These are phyloP conservation scores for Gracilaria domingensis DNA, from an alignment of 23 red algal genomes.

Conservation along the genomic window DNA sequence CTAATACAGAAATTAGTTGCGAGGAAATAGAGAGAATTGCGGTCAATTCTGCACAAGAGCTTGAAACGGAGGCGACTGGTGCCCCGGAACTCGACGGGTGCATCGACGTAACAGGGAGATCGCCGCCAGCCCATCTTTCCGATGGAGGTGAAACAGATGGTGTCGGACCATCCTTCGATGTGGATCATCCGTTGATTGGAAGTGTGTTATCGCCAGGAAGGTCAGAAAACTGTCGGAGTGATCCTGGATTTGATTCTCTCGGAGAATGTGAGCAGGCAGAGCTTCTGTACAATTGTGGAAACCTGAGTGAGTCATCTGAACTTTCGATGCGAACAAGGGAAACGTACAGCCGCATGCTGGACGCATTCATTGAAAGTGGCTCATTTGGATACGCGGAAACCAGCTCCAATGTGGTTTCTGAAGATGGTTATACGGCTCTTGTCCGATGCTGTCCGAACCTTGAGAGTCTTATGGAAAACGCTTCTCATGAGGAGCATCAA, in stretches of 20 bases:
- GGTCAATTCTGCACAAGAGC: not conserved
- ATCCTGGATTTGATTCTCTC: conserved; percentile 9
- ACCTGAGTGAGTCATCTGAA: conserved; percentile 16
- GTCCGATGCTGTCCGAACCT: not conserved
- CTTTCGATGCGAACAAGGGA: conserved; percentile 30
- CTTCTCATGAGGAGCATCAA: not conserved
- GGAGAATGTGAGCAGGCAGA: not conserved
- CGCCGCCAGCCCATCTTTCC: not conserved
- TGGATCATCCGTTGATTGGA: not conserved
- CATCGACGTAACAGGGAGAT: not conserved
- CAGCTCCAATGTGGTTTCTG: not conserved
- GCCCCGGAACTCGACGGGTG: not conserved
- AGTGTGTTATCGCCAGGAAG: not conserved
- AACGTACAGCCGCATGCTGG: conserved; percentile 5
- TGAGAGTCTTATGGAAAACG: not conserved
- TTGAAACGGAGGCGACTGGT: not conserved
- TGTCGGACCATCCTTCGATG: not conserved
- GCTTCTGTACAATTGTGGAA: conserved; percentile 1
- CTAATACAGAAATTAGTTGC: not conserved
- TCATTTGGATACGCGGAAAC: not conserved
- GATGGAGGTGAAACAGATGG: not conserved
- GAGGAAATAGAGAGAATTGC: not conserved
- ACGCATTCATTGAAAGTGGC: conserved; percentile 15
- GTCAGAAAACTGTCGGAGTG: conserved; percentile 3
- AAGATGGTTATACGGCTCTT: not conserved